Evolutionary conservation across 352 stramenopile species (phyloP).

Genomic region (Phytopythium boreale): DNA sequence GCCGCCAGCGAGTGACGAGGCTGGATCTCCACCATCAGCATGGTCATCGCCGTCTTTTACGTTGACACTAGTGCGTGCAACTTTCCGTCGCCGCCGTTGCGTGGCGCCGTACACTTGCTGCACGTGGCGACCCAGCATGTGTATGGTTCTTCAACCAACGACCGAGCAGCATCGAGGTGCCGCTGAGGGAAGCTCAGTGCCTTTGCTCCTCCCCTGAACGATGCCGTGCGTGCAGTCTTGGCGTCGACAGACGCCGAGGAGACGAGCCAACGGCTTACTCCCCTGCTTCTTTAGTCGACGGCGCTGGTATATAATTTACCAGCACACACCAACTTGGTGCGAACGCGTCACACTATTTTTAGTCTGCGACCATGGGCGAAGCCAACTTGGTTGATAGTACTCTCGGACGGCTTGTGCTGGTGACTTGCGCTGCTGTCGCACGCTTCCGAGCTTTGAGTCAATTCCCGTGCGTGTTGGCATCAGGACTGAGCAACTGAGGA

Average conservation of each 20-base stretch:
- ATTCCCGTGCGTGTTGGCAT: background rate
- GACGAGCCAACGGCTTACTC: background rate
- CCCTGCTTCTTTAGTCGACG: too few species aligned
- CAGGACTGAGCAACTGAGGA: too few species aligned
- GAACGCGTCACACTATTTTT: background rate
- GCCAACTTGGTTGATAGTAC: background rate
- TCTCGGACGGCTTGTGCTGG: background rate
- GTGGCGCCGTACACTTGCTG: conserved; percentile 3
- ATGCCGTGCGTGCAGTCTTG: too few species aligned
- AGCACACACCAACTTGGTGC: background rate
- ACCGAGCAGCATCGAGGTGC: background rate
- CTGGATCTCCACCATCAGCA: background rate
- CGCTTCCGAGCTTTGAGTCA: background rate
- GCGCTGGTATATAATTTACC: background rate
- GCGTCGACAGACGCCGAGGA: too few species aligned
- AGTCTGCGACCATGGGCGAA: background rate
- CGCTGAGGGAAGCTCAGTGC: background rate
- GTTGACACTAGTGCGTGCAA: background rate
- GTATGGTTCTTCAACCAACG: too few species aligned
- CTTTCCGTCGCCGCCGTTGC: background rate
- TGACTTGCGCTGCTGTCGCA: background rate
- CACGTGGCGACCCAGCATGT: background rate
- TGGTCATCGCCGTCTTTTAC: background rate
- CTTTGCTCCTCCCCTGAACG: too few species aligned
- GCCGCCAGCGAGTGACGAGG: background rate